Percentiles rank a stretch among this genome's conserved stretches.
Evolutionary conservation across 306 rosid species (phyloP).

Genomic region (Malus orientalis): DNA sequence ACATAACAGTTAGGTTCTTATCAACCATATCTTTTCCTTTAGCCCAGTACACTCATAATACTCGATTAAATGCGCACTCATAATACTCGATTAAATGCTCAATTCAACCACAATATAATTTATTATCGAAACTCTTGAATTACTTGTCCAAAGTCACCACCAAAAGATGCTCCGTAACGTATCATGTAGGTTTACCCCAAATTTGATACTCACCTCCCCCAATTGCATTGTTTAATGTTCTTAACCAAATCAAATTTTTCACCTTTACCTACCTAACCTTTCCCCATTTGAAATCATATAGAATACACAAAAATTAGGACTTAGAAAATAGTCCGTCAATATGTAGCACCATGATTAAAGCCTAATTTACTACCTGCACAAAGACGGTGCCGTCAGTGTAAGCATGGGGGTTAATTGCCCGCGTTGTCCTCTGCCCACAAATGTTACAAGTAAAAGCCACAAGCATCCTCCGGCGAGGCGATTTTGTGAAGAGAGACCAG

Average conservation of each 20-base stretch:
- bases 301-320: background rate
- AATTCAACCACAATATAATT: background rate
- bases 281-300: background rate
- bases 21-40: background rate
- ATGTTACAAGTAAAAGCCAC: slow-evolving; percentile 92
- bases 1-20: background rate
- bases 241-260: background rate
- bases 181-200: background rate
- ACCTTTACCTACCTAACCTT: background rate
- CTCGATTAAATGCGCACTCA: background rate
- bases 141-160: background rate
- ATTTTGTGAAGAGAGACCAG: slow-evolving; percentile 95
- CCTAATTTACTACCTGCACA: slow-evolving; percentile 59
- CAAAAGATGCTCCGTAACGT: background rate
- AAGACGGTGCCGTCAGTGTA: slow-evolving; percentile 97
- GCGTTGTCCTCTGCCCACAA: slow-evolving; percentile 89
- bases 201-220: background rate
- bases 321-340: background rate
- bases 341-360: background rate
- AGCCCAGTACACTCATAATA: background rate
- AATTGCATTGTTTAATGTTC: background rate
- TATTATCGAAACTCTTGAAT: background rate
- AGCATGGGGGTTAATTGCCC: slow-evolving; percentile 96
- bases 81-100: background rate
- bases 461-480: slow-evolving; percentile 89